Percentiles rank a stretch among this genome's conserved stretches.
These are phyloP conservation scores for Proliferodiscus dingleyae DNA, from an alignment of 2,329 filamentous ascomycete genomes.

Conservation along the genomic window DNA sequence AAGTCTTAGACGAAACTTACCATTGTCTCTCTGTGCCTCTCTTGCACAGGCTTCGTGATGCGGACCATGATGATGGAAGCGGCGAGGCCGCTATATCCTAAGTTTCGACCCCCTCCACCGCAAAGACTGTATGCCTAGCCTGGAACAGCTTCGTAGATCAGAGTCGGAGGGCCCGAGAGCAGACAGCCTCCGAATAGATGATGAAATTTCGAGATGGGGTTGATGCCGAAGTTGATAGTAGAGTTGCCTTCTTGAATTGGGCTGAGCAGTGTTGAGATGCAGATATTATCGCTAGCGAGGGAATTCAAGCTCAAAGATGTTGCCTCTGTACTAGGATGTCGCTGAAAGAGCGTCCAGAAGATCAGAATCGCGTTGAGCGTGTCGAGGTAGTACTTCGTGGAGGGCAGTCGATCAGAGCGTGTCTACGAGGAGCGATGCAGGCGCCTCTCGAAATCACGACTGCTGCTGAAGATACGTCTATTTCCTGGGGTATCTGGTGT, in stretches of 20 bases:
- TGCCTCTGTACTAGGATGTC: not conserved
- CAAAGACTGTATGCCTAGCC: conserved; percentile 21
- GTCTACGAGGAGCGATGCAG: conserved; percentile 32
- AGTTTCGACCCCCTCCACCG: conserved; percentile 48
- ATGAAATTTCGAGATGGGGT: conserved; percentile 11
- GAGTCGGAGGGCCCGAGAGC: conserved; percentile 32
- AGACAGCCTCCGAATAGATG: conserved; percentile 30
- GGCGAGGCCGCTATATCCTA: conserved; percentile 49
- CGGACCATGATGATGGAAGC: conserved; percentile 60
- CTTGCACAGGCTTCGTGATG: conserved; percentile 62
- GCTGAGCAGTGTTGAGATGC: conserved; percentile 12
- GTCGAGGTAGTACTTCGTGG: conserved; percentile 4
- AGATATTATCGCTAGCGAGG: conserved; percentile 4
- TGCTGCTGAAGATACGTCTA: conserved; percentile 8
- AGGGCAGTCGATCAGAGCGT: conserved; percentile 21
- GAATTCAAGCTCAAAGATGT: conserved; percentile 9
- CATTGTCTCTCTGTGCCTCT: conserved; percentile 63
- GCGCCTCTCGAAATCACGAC: conserved; percentile 29
- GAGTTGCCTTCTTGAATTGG: conserved; percentile 2
- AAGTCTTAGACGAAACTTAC: conserved; percentile 40
- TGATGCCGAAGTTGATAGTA: conserved; percentile 4
- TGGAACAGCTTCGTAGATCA: conserved; percentile 26
- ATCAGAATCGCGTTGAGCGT: conserved; percentile 1
- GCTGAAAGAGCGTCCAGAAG: conserved; percentile 1
- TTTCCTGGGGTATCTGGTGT: conserved; percentile 13